Evolutionary conservation across 495 filamentous ascomycete species (phyloP), one percentile per base, ranked within the genome.

Genomic region (Penicillium nucicola): DNA sequence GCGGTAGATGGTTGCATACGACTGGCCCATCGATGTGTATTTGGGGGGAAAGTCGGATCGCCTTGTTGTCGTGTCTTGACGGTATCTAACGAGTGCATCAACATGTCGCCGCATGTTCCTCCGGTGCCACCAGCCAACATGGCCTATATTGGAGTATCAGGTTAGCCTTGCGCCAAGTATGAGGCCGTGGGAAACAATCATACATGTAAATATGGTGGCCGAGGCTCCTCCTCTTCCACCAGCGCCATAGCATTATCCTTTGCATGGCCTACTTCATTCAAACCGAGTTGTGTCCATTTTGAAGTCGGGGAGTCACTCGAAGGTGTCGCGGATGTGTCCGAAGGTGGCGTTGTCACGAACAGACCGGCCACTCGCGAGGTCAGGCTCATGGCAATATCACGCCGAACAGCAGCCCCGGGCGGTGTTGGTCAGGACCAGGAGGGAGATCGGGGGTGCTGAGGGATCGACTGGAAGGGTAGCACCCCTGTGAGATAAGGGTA

Each of bases 11-110:
- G 86, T 96, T 58, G 84, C 77, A 72, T 97, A 98, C 5, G 92
- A 91, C 18, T 86, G 84, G 18, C 86, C 85, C 70, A 96, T 84
- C 17, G 90, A 90, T 1, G 88, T 84, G 69, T 97, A 97, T 69
- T 88, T 92, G 1, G 92, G 87, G 14, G 93, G 41, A 93, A 79
- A 58, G 89, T 84, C 25, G 91, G 90, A 61, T 97, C 95, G 58
- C 93, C 93, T 73, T 98, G 93, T 69, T 97, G 93, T 44, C 93
- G 82, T n/a, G 93, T 98, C 71, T 98, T 98, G 46, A 98, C 93
- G 7, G 93, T 98, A 72, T 98, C 93, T 66, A 98, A 80, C 38
- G 92, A 97, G 69, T 98, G 93, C 95, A 98, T 97, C 51, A 98
- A 75, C 81, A 98, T 89, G 69, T 98, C 93, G 43, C 93, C 93